These are phyloP conservation scores for Sanghuangporus baumii DNA, from an alignment of 1,284 basidiomycete species.

Conservation along the genomic window DNA sequence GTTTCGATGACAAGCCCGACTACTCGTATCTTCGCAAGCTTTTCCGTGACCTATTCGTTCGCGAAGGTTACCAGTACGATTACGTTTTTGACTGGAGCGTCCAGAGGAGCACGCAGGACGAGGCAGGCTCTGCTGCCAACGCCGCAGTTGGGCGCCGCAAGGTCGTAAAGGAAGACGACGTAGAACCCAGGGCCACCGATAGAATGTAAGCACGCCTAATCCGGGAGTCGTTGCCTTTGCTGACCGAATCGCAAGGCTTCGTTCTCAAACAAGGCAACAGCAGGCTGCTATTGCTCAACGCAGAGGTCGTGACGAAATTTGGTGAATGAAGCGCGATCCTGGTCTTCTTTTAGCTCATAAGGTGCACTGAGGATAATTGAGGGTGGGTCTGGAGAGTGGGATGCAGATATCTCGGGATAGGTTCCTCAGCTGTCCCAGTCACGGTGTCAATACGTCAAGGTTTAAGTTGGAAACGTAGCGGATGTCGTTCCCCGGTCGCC, in stretches of 20 bases:
- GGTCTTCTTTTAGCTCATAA: constrained; percentile 17
- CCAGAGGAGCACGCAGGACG: constrained; percentile 67
- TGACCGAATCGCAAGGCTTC: constrained; percentile 48
- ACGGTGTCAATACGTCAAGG: constrained; percentile 29
- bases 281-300: constrained; percentile 64
- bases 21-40: constrained; percentile 97
- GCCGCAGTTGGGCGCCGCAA: constrained; percentile 57
- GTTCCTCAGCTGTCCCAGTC: constrained; percentile 31
- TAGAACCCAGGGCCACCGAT: constrained; percentile 67
- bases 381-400: neutral
- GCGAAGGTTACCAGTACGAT: constrained; percentile 96
- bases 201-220: constrained; percentile 60
- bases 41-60: constrained; percentile 95
- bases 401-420: constrained; percentile 42
- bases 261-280: constrained; percentile 78
- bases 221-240: constrained; percentile 16
- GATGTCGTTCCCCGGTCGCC: constrained; percentile 11
- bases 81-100: constrained; percentile 99
- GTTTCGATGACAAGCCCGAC: constrained; percentile 98
- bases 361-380: neutral
- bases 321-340: constrained; percentile 48
- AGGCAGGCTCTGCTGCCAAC: constrained; percentile 58
- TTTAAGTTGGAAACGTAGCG: constrained; percentile 24
- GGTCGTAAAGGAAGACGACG: constrained; percentile 74
- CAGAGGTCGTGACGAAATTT: constrained; percentile 63